These are phyloP conservation scores for Scopulariopsis brevicaulis DNA, from an alignment of 2,329 filamentous ascomycete genomes.

Conservation along the genomic window DNA sequence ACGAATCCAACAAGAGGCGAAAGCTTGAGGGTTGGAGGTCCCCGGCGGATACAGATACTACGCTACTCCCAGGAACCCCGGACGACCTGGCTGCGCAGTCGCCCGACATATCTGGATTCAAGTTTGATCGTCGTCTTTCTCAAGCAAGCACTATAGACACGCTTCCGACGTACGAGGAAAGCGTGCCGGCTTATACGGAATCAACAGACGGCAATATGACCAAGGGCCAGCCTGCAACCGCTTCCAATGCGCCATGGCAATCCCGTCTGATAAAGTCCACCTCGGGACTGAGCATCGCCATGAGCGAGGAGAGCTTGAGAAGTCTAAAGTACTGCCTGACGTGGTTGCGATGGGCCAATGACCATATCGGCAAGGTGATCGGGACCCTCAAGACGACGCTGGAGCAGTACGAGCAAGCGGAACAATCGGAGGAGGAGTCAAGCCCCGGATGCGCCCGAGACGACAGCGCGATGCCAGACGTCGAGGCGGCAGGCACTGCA, in stretches of 20 bases:
- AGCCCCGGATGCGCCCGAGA: constrained; percentile 4
- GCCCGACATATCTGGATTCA: constrained; percentile 12
- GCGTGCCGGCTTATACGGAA: constrained; percentile 66
- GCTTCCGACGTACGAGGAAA: constrained; percentile 75
- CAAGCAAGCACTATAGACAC: constrained; percentile 60
- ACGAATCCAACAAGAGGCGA: constrained; percentile 42
- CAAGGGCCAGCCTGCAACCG: constrained; percentile 17
- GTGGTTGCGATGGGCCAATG: constrained; percentile 73
- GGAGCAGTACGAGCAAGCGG: constrained; percentile 59
- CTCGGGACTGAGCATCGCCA: constrained; percentile 79
- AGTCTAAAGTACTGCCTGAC: constrained; percentile 76
- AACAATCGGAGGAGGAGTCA: constrained; percentile 2
- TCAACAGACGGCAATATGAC: constrained; percentile 21
- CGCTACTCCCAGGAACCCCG: neutral
- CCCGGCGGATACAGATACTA: constrained; percentile 11
- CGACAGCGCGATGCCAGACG: constrained; percentile 15
- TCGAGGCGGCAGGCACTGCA: constrained; percentile 9
- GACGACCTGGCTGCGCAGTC: neutral
- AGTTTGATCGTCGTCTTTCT: constrained; percentile 41
- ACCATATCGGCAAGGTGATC: constrained; percentile 67
- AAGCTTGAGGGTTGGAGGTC: constrained; percentile 31
- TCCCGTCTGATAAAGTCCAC: constrained; percentile 82
- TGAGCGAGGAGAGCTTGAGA: constrained; percentile 77
- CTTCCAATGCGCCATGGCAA: constrained; percentile 48
- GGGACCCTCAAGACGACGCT: constrained; percentile 62